These are phyloP conservation scores for Zasmidium angulare DNA, from an alignment of 2,329 filamentous ascomycete genomes.

Conservation along the genomic window DNA sequence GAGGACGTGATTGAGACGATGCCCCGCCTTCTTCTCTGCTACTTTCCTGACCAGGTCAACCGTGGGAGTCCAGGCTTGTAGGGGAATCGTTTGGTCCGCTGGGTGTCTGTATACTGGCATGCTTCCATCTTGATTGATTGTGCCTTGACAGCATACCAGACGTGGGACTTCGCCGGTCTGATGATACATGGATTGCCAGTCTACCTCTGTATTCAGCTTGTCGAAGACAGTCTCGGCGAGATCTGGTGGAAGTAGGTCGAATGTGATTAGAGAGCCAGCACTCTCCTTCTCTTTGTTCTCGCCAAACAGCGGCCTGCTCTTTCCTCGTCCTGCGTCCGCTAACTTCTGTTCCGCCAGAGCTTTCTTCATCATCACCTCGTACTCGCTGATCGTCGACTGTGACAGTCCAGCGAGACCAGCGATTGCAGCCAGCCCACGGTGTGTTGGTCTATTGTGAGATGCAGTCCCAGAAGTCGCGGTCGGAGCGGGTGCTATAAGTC, in stretches of 20 bases:
- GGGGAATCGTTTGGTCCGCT: constrained; percentile 77
- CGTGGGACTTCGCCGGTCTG: constrained; percentile 88
- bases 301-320: constrained; percentile 28
- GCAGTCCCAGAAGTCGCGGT: neutral
- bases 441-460: neutral
- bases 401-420: constrained; percentile 3
- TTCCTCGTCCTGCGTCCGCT: neutral
- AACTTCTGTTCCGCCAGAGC: constrained; percentile 2
- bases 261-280: constrained; percentile 72
- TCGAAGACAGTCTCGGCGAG: constrained; percentile 63
- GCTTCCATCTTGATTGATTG: constrained; percentile 70
- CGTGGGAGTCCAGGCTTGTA: constrained; percentile 72
- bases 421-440: constrained; percentile 15
- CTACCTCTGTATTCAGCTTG: constrained; percentile 69
- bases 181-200: constrained; percentile 91
- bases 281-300: constrained; percentile 46
- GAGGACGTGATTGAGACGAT: constrained; percentile 83
- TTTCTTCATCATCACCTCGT: constrained; percentile 14
- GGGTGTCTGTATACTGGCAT: constrained; percentile 95
- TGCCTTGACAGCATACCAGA: constrained; percentile 84
- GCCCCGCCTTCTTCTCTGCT: constrained; percentile 72
- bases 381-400: constrained; percentile 11
- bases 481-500: constrained; percentile 12
- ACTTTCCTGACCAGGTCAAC: constrained; percentile 67
- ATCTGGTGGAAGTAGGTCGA: constrained; percentile 63